These are phyloP conservation scores for Blastomyces percursus DNA, from an alignment of 2,329 filamentous ascomycete genomes.

Conservation along the genomic window DNA sequence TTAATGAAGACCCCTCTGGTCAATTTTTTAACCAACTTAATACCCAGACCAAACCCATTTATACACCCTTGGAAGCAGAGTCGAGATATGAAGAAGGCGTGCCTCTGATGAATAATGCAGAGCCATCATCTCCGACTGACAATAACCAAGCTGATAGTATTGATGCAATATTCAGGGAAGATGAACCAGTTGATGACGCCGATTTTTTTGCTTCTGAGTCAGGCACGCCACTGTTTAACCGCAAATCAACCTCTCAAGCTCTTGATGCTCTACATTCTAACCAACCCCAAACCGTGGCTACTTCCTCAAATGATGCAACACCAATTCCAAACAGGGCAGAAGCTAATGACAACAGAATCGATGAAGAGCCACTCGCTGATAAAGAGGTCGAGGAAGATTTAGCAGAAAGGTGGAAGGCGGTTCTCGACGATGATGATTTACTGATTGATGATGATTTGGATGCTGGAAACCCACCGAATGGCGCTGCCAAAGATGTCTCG, in stretches of 20 bases:
- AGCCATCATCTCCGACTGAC: constrained; percentile 17
- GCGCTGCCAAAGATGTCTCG: constrained; percentile 45
- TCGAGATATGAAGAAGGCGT: constrained; percentile 60
- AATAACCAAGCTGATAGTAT: constrained; percentile 19
- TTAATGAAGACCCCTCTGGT: constrained; percentile 39
- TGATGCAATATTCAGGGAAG: constrained; percentile 29
- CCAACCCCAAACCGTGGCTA: constrained; percentile 17
- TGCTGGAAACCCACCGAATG: constrained; percentile 3
- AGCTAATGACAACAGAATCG: neutral
- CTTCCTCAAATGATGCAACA: neutral
- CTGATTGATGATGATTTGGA: constrained; percentile 60
- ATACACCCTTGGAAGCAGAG: constrained; percentile 35
- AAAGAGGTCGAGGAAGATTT: constrained; percentile 47
- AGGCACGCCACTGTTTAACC: constrained; percentile 38
- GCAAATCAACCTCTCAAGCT: constrained; percentile 61
- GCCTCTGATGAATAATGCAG: constrained; percentile 44
- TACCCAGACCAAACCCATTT: constrained; percentile 31
- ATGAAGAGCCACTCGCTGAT: constrained; percentile 1
- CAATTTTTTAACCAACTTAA: constrained; percentile 52
- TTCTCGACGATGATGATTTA: constrained; percentile 62
- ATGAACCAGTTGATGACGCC: constrained; percentile 27
- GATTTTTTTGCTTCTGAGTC: constrained; percentile 24
- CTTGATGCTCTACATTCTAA: constrained; percentile 40
- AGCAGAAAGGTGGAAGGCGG: constrained; percentile 72
- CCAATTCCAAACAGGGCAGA: neutral